A percentile compares a stretch with the other conserved stretches of the same genome.
These are phyloP conservation scores for Mycena galericulata DNA, from an alignment of 768 basidiomycete genomes.

Conservation along the genomic window DNA sequence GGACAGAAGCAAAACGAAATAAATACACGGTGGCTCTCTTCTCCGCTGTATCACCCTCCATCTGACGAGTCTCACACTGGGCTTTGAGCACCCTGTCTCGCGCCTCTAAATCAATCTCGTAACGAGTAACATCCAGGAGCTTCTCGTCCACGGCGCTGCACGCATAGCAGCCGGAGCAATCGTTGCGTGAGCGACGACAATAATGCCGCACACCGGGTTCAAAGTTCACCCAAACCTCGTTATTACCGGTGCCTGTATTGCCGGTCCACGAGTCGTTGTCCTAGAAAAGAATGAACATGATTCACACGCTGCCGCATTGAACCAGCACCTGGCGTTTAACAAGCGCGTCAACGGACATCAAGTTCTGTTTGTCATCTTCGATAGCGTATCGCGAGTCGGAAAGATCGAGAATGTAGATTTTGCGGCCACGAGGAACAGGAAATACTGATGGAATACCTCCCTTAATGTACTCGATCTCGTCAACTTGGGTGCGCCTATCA, in stretches of 20 bases:
- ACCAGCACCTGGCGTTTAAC: not conserved
- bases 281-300: not conserved
- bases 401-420: not conserved
- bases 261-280: constrained; percentile 21
- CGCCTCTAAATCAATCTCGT: not conserved
- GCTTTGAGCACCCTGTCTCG: constrained; percentile 2
- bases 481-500: not conserved
- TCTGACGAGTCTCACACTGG: not conserved
- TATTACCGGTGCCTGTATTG: not conserved
- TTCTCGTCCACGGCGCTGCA: not conserved
- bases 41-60: constrained; percentile 3
- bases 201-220: constrained; percentile 1
- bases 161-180: not conserved
- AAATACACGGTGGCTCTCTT: not conserved
- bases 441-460: not conserved
- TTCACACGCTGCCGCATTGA: no score
- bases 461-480: not conserved
- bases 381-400: not conserved
- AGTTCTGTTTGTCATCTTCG: not conserved
- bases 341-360: not conserved
- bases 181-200: not conserved
- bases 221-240: not conserved
- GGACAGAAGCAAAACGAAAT: not conserved
- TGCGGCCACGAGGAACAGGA: not conserved
- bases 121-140: not conserved